Conservation (phyloP, 2,329 filamentous ascomycete genomes). For the Trichoderma hamatum region DNA sequence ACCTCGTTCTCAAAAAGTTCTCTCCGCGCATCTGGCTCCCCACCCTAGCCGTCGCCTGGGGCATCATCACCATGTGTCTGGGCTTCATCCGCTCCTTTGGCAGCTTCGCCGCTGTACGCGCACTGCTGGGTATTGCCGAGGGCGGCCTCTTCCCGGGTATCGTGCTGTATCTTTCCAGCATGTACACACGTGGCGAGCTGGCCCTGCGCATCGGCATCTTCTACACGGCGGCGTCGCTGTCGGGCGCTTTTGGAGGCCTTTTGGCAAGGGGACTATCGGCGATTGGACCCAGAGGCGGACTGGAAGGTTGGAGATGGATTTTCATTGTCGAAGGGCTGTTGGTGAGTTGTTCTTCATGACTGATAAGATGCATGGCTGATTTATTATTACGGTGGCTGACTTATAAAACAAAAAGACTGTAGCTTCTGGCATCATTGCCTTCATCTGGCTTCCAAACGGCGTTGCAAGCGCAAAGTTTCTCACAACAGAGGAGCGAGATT, state of each 20-base stretch:
- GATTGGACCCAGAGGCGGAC: constrained; percentile 58
- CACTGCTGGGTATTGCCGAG: constrained; percentile 64
- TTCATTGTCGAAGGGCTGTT: constrained; percentile 63
- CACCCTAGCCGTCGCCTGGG: constrained; percentile 59
- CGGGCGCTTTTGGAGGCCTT: constrained; percentile 62
- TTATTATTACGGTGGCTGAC: background rate
- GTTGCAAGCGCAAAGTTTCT: constrained; percentile 58
- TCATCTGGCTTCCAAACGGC: constrained; percentile 58
- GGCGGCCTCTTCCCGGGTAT: constrained; percentile 69
- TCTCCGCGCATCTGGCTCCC: constrained; percentile 65
- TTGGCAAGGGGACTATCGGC: constrained; percentile 63
- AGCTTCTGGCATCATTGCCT: constrained; percentile 54
- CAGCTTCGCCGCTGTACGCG: constrained; percentile 64
- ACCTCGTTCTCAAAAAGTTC: constrained; percentile 63
- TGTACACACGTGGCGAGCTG: constrained; percentile 63
- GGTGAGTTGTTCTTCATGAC: background rate
- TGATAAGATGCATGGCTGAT: background rate
- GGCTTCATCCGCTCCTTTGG: constrained; percentile 57
- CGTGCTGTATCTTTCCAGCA: constrained; percentile 65
- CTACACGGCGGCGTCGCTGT: constrained; percentile 67
- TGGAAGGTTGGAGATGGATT: constrained; percentile 65
- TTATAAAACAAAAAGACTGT: constrained; percentile 49
- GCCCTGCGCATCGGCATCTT: constrained; percentile 68
- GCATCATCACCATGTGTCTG: constrained; percentile 59
- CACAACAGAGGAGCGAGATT: constrained; percentile 53